Conservation (phyloP, 768 basidiomycete species). For the Filobasidium wieringae region DNA sequence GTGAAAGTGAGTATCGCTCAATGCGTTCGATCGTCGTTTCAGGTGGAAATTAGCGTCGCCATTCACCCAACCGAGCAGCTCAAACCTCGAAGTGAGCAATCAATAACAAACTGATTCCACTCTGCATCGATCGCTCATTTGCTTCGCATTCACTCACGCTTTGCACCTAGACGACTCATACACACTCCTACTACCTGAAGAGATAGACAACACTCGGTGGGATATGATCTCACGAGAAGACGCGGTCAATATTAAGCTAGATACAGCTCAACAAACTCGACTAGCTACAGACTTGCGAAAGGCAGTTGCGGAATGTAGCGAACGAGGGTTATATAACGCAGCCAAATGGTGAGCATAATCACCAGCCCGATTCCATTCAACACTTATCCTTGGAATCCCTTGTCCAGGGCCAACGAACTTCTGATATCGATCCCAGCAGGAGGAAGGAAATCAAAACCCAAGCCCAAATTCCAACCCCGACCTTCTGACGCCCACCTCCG, state of each 20-base stretch:
- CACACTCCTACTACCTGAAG: too few species aligned
- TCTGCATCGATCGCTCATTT: too few species aligned
- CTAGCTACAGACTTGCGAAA: conserved; percentile 7
- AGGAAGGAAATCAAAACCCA: not conserved
- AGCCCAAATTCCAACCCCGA: not conserved
- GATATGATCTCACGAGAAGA: too few species aligned
- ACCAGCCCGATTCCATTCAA: not conserved
- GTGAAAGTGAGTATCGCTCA: too few species aligned
- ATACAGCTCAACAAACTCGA: not conserved
- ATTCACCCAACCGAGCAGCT: too few species aligned
- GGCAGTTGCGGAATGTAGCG: conserved; percentile 14
- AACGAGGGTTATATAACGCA: conserved; percentile 7
- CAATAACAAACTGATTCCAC: too few species aligned
- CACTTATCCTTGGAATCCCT: not conserved
- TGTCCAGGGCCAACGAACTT: conserved; percentile 11
- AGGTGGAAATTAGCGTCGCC: too few species aligned
- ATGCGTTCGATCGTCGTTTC: too few species aligned
- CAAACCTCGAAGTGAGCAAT: too few species aligned
- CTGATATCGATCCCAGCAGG: conserved; percentile 7
- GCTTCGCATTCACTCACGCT: too few species aligned
- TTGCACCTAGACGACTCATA: too few species aligned
- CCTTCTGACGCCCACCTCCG: not conserved
- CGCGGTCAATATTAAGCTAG: not conserved
- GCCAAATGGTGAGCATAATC: conserved; percentile 9
- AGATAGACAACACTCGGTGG: too few species aligned